Evolutionary conservation across 2,329 filamentous ascomycete genomes (phyloP), one percentile per base, ranked within the genome.

Genomic region (Eurotiales sp.): DNA sequence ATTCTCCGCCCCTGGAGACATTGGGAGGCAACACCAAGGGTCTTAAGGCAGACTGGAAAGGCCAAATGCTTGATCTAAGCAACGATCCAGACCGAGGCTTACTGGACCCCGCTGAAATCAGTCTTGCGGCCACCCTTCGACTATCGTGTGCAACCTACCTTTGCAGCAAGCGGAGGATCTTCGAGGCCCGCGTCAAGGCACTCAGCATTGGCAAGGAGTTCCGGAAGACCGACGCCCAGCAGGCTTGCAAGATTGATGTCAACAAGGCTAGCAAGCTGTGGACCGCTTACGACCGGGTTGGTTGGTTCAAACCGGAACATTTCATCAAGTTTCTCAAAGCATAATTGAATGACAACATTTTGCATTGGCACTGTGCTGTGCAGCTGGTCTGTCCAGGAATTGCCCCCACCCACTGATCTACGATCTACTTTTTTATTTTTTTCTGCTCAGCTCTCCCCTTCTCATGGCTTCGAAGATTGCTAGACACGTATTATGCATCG

Each of bases 171-270:
- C 85, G 92, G 53, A 86, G 90, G 54, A 92, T 97, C 64, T 97
- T 97, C 68, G 77, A 86, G 50, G 83, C 84, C 45, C 83, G 88
- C 36, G 80, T 92, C 29, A 81, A 86, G 54, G 81, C 84, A 2
- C 73, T 83, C 32, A 71, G 75, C 51, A 83, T 82, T 30, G 80
- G 81, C 65, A 93, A 95, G 70, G 87, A 91, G 63, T 96, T 96
- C 69, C 85, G 89, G 67, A 96, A 96, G 80, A 97, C 92, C 1
- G 89, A 96, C 66, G 90, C 90, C 4, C 92, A 97, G 69, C 88
- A 95, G 68, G 90, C 89, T n/a, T 95, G 90, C 79, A 95, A 95
- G 76, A 96, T 96, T 57, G 92, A 97, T 63, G 92, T 97, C 67
- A 96, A 96, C 77, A 97, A 96, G 76, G 90, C 91, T 3, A 95